These are phyloP conservation scores for Trypanosomatidae sp. DNA, from an alignment of 208 protist species.

Conservation along the genomic window DNA sequence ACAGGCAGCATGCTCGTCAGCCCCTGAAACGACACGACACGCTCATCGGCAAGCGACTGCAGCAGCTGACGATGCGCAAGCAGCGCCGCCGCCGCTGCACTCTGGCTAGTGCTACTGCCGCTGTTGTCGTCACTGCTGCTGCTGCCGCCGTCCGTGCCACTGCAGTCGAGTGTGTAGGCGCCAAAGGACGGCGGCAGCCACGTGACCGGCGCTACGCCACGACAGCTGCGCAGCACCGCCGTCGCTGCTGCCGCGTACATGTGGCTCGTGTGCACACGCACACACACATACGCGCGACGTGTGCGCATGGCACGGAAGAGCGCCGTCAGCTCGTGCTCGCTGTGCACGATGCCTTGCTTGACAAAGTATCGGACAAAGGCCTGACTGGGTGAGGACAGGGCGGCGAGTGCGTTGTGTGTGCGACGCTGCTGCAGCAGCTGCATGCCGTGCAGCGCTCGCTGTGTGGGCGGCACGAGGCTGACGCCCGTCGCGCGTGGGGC, in stretches of 20 bases:
- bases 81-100: conserved; percentile 3
- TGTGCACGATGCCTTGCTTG: conserved; percentile 42
- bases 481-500: too few relatives aligned
- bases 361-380: conserved; percentile 77
- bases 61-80: conserved; percentile 41
- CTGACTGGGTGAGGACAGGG: conserved; percentile 32
- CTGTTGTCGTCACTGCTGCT: too few relatives aligned
- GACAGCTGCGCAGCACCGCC: conserved; percentile 16
- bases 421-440: too few relatives aligned
- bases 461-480: too few relatives aligned
- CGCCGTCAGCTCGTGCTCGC: conserved; percentile 44
- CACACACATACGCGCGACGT: conserved; percentile 20
- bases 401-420: too few relatives aligned
- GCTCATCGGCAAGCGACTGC: conserved; percentile 32
- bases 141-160: conserved; percentile 15
- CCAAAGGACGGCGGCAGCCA: conserved; percentile 43
- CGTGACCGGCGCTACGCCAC: conserved; percentile 21
- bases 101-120: too few relatives aligned
- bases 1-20: conserved; percentile 69
- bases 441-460: too few relatives aligned
- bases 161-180: conserved; percentile 39
- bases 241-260: conserved; percentile 14
- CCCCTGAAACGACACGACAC: conserved; percentile 51
- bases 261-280: conserved; percentile 46
- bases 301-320: conserved; percentile 48